phyloP scores from a whole-genome alignment of 768 basidiomycete species.

The Sutorius australiensis region DNA sequence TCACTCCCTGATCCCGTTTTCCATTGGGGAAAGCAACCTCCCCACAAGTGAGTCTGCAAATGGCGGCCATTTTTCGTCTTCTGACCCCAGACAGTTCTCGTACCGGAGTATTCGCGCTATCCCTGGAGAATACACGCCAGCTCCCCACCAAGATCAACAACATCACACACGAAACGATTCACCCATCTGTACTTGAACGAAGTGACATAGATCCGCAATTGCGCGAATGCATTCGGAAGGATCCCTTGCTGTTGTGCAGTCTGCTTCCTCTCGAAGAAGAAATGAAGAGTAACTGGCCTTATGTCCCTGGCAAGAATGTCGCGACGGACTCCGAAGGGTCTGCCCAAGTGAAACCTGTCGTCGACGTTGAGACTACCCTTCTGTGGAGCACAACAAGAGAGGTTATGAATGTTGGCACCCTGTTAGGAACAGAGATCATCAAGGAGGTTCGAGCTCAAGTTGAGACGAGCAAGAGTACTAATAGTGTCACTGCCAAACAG shows the following conservation, averaged over 20 bases:
- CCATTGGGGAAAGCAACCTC: slow-evolving; percentile 57
- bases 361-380: slow-evolving; percentile 1
- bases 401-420: slow-evolving; percentile 9
- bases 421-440: slow-evolving; percentile 19
- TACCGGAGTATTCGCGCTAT: slow-evolving; percentile 52
- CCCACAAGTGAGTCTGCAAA: slow-evolving; percentile 52
- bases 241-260: slow-evolving; percentile 41
- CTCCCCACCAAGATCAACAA: slow-evolving; percentile 44
- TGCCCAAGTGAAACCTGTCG: slow-evolving; percentile 3
- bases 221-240: slow-evolving; percentile 32
- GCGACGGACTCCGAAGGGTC: slow-evolving; percentile 8
- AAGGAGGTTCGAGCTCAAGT: slow-evolving; percentile 19
- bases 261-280: slow-evolving; percentile 53
- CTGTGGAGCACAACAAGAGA: slow-evolving; percentile 20
- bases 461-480: slow-evolving; percentile 8
- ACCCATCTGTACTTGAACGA: slow-evolving; percentile 56
- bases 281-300: slow-evolving; percentile 47
- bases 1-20: slow-evolving; percentile 48
- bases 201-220: slow-evolving; percentile 33
- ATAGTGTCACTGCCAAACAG: slow-evolving; percentile 8
- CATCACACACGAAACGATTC: slow-evolving; percentile 56
- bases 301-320: slow-evolving; percentile 26
- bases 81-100: slow-evolving; percentile 37
- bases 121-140: slow-evolving; percentile 42
- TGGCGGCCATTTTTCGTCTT: background rate